These are phyloP conservation scores for Calonectria pauciramosa DNA, from an alignment of 2,329 filamentous ascomycete genomes.

Conservation along the genomic window DNA sequence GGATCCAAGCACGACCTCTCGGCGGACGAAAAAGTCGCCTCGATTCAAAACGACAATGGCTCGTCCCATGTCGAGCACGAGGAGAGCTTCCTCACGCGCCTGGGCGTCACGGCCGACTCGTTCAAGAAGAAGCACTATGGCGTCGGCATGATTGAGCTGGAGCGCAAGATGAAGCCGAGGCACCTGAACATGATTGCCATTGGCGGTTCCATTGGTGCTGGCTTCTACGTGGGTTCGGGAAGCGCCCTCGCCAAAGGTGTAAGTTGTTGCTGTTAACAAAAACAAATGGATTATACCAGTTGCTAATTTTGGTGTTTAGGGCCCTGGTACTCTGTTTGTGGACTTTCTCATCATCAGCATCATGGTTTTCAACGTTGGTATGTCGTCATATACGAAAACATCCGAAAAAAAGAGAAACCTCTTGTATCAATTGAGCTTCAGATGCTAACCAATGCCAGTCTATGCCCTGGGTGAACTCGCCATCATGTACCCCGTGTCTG, in stretches of 20 bases:
- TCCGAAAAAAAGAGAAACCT: background rate
- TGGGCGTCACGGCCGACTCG: constrained; percentile 14
- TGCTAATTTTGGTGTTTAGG: background rate
- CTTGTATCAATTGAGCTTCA: background rate
- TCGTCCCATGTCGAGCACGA: background rate
- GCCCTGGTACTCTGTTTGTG: constrained; percentile 14
- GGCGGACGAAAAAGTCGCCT: constrained; percentile 3
- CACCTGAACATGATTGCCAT: constrained; percentile 23
- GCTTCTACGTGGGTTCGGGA: constrained; percentile 18
- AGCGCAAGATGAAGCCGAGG: constrained; percentile 20
- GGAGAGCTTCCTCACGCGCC: constrained; percentile 12
- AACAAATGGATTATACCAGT: background rate
- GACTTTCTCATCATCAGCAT: constrained; percentile 22
- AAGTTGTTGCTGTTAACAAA: background rate
- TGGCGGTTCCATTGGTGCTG: constrained; percentile 20
- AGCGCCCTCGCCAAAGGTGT: constrained; percentile 21
- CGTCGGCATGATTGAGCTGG: constrained; percentile 16
- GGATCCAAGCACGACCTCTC: constrained; percentile 7
- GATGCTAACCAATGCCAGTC: background rate
- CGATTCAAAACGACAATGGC: background rate
- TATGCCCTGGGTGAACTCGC: constrained; percentile 22
- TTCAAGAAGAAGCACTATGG: constrained; percentile 22
- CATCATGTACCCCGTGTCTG: constrained; percentile 48
- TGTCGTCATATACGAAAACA: background rate
- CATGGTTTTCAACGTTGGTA: constrained; percentile 25